Conservation (phyloP, 148 eudicot species). For the Fagopyrum homotropicum region DNA sequence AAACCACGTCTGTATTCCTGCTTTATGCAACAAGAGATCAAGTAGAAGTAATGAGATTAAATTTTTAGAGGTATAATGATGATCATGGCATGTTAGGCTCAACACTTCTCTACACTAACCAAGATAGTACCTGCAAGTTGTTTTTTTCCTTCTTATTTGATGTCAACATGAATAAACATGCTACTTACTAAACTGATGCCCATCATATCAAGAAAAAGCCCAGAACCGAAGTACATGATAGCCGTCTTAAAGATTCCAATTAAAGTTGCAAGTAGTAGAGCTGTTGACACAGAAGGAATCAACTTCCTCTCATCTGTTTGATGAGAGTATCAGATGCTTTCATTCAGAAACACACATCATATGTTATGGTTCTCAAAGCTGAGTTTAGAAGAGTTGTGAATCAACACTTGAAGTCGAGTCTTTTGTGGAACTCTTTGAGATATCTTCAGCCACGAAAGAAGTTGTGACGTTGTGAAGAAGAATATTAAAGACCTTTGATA, state of each 20-base stretch:
- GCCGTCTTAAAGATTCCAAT: constrained; percentile 79
- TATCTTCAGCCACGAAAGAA: constrained; percentile 94
- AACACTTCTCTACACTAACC: no score
- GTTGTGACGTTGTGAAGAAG: constrained; percentile 96
- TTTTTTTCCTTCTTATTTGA: no score
- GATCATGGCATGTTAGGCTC: no score
- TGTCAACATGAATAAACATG: no score
- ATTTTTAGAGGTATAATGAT: no score
- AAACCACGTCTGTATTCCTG: no score
- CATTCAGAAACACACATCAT: background rate
- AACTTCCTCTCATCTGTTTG: constrained; percentile 36
- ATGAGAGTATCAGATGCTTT: background rate
- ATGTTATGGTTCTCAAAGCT: background rate
- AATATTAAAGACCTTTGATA: constrained; percentile 85
- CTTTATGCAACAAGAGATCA: no score
- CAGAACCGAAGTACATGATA: constrained; percentile 74
- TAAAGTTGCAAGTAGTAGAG: constrained; percentile 67
- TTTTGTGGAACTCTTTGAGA: constrained; percentile 32
- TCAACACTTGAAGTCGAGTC: background rate
- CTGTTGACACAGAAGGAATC: constrained; percentile 83
- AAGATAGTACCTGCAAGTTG: no score
- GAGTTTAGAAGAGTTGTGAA: background rate
- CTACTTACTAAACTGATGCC: no score
- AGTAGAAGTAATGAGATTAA: no score
- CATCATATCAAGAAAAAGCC: constrained; percentile 37